These are phyloP conservation scores for Fraxinus excelsior DNA, from an alignment of 257 asterid genomes.

Conservation along the genomic window DNA sequence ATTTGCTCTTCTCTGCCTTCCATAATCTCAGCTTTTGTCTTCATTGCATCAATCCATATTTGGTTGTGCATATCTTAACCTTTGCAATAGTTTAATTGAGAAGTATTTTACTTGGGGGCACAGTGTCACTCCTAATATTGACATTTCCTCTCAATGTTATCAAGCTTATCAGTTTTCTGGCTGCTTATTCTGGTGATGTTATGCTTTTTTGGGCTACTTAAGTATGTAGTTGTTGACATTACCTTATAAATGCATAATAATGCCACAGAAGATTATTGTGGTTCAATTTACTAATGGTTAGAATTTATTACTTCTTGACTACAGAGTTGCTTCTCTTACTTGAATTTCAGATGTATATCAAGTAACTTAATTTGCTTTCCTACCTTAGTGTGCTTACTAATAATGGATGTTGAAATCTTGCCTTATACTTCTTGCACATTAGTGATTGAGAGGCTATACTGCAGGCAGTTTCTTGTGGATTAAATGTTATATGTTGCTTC, in stretches of 20 bases:
- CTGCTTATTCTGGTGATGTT: not conserved
- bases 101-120: no score
- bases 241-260: not conserved
- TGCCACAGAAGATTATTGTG: not conserved
- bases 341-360: not conserved
- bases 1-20: not conserved
- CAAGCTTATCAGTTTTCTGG: not conserved
- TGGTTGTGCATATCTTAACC: not conserved
- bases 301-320: no score
- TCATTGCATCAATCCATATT: not conserved
- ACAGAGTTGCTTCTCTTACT: not conserved
- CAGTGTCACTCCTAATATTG: not conserved
- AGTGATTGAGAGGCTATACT: not conserved
- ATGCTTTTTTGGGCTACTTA: not conserved
- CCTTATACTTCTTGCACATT: not conserved
- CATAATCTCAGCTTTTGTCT: not conserved
- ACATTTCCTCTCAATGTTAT: not conserved
- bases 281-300: not conserved
- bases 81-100: no score
- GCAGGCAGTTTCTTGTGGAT: constrained; percentile 30
- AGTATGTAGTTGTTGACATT: not conserved
- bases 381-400: not conserved
- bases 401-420: not conserved
- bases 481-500: constrained; percentile 22
- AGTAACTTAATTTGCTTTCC: not conserved